Evolutionary conservation across 1,284 basidiomycete species (phyloP).

Genomic region (Leccinum pachyderme): DNA sequence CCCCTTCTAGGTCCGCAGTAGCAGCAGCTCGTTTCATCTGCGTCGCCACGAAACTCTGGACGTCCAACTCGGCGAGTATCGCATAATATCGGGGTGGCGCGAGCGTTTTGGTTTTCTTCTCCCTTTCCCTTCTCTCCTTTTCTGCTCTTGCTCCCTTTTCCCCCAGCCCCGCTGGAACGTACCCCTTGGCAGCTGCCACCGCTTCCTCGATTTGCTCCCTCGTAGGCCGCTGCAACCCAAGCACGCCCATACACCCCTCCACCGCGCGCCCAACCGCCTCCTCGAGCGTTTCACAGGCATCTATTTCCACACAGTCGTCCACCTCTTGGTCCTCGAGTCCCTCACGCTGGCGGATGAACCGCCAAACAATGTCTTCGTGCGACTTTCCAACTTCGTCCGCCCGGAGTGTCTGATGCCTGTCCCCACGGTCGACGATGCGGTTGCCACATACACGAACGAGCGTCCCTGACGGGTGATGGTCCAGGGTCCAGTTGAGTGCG

Average conservation of each 20-base stretch:
- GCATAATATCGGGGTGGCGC: constrained; percentile 65
- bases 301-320: constrained; percentile 67
- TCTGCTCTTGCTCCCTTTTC: constrained; percentile 32
- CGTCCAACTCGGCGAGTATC: constrained; percentile 70
- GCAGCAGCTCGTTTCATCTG: constrained; percentile 25
- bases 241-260: constrained; percentile 49
- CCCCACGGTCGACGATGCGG: constrained; percentile 72
- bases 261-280: constrained; percentile 59
- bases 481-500: constrained; percentile 75
- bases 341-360: constrained; percentile 70
- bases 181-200: constrained; percentile 51
- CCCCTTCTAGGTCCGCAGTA: neutral
- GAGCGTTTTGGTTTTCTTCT: constrained; percentile 33
- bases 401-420: constrained; percentile 80
- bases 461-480: constrained; percentile 47
- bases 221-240: constrained; percentile 53
- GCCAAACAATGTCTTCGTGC: constrained; percentile 83
- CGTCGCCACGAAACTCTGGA: constrained; percentile 47
- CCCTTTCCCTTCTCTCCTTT: constrained; percentile 35
- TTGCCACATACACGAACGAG: constrained; percentile 76
- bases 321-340: constrained; percentile 66
- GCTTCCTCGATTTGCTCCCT: constrained; percentile 61
- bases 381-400: constrained; percentile 49
- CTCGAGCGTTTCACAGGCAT: constrained; percentile 54
- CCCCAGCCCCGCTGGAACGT: constrained; percentile 36